Percentiles rank a stretch among this genome's conserved stretches.
Conservation (phyloP, 129 eudicot genomes). For the Flaveria linearis region DNA sequence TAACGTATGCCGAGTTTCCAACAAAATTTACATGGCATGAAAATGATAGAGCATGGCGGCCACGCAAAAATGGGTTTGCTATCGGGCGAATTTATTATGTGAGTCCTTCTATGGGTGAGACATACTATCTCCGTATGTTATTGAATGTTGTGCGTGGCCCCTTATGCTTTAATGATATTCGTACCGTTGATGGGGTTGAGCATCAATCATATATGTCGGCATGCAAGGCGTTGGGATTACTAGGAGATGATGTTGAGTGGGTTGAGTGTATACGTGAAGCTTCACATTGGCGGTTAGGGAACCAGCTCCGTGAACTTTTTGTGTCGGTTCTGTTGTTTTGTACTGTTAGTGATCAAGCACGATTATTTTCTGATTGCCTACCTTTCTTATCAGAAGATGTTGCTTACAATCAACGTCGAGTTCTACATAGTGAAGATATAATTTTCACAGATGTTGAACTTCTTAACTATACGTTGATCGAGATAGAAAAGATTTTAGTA, state of each 20-base stretch:
- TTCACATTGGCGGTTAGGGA: neutral
- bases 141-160: neutral
- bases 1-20: slow-evolving; percentile 8
- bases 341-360: neutral
- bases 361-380: too few relatives aligned
- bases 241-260: neutral
- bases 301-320: neutral
- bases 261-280: neutral
- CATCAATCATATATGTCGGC: neutral
- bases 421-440: too few relatives aligned
- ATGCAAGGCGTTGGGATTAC: neutral
- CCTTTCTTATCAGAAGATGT: neutral
- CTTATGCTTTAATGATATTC: too few relatives aligned
- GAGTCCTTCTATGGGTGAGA: neutral
- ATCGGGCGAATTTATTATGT: neutral
- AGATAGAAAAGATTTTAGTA: too few relatives aligned
- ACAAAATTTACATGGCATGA: slow-evolving; percentile 6
- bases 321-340: too few relatives aligned
- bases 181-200: neutral
- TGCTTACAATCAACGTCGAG: neutral
- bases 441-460: too few relatives aligned
- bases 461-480: too few relatives aligned
- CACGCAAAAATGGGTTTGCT: neutral
- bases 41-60: neutral
- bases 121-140: neutral